Conservation (phyloP, 1,284 basidiomycete genomes). For the Papiliotrema laurentii region DNA sequence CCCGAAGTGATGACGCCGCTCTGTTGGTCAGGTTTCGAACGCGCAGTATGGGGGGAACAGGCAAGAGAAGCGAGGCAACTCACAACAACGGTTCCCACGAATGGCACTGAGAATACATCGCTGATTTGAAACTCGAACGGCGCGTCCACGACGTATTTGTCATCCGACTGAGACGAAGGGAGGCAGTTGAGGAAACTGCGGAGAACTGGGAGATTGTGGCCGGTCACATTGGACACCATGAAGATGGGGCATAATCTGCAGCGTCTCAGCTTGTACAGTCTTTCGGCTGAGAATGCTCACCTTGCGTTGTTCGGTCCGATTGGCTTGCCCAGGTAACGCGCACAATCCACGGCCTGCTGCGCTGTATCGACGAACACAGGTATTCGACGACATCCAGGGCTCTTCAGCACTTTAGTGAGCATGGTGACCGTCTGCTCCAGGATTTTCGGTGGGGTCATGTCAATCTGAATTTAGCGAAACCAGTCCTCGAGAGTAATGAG, state of each 20-base stretch:
- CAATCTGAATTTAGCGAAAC: conserved; percentile 59
- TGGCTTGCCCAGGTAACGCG: conserved; percentile 62
- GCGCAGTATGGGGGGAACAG: too few relatives aligned
- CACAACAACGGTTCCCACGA: conserved; percentile 84
- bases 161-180: conserved; percentile 71
- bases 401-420: conserved; percentile 85
- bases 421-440: conserved; percentile 87
- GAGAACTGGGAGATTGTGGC: conserved; percentile 70
- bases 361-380: conserved; percentile 49
- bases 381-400: conserved; percentile 70
- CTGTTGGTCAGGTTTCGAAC: conserved; percentile 11
- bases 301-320: conserved; percentile 40
- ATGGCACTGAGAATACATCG: conserved; percentile 71
- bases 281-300: conserved; percentile 8
- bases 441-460: conserved; percentile 94
- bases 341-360: conserved; percentile 68
- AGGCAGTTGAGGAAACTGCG: conserved; percentile 81
- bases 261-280: not conserved
- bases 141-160: conserved; percentile 75
- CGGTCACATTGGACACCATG: conserved; percentile 91
- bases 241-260: conserved; percentile 84
- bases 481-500: not conserved
- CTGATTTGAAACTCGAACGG: conserved; percentile 69
- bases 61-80: conserved; percentile 9
- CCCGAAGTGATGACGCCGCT: conserved; percentile 84